Conservation (phyloP, 1,284 basidiomycete genomes). For the Heterobasidion parviporum region DNA sequence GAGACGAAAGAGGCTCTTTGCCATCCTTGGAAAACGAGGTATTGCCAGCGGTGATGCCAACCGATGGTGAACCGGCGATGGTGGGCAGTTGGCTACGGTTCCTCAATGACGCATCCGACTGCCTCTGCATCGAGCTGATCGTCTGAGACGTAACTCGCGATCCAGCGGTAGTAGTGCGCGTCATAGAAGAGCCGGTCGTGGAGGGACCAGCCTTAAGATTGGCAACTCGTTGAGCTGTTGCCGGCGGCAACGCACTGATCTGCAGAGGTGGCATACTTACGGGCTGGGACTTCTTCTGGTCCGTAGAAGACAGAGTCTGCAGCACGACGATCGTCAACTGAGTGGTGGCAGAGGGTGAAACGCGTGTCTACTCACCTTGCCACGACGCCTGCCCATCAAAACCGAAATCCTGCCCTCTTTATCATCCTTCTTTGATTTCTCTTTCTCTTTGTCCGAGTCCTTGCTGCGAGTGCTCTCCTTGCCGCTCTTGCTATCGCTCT, state of each 20-base stretch:
- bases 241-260: slow-evolving; percentile 70
- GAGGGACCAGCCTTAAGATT: slow-evolving; percentile 54
- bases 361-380: slow-evolving; percentile 60
- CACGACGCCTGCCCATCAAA: slow-evolving; percentile 82
- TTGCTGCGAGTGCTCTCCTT: slow-evolving; percentile 36
- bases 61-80: slow-evolving; percentile 86
- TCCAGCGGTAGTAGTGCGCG: slow-evolving; percentile 29
- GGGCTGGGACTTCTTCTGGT: slow-evolving; percentile 62
- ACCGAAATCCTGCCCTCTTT: slow-evolving; percentile 82
- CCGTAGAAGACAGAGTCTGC: slow-evolving; percentile 81
- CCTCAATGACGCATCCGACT: slow-evolving; percentile 71
- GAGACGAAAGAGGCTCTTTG: slow-evolving; percentile 48
- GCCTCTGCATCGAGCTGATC: slow-evolving; percentile 73
- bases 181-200: slow-evolving; percentile 27
- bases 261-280: slow-evolving; percentile 82
- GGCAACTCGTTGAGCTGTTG: slow-evolving; percentile 74
- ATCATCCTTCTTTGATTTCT: slow-evolving; percentile 67
- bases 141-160: slow-evolving; percentile 69
- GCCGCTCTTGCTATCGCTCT: slow-evolving; percentile 44
- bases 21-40: slow-evolving; percentile 31
- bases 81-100: slow-evolving; percentile 73
- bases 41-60: slow-evolving; percentile 46
- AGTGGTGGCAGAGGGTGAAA: not conserved
- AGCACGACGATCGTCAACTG: not conserved
- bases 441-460: slow-evolving; percentile 40